Conservation (phyloP, 176 grass and related monocot genomes). For the Oryza glaberrima region DNA sequence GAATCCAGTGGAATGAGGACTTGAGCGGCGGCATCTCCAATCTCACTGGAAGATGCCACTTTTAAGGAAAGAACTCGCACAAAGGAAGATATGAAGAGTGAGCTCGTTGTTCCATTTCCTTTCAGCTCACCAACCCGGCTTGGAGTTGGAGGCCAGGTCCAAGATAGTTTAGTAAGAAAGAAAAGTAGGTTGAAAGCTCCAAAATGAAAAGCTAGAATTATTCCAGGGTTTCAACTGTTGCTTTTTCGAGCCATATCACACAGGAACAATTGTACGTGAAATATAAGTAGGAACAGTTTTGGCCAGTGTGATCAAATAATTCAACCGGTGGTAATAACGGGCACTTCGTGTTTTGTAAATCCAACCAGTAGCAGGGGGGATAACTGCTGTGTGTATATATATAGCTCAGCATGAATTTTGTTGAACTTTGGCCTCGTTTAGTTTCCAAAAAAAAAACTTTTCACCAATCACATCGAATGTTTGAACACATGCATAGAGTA, state of each 20-base stretch:
- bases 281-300: slow-evolving; percentile 38
- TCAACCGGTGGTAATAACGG: neutral
- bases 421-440: neutral
- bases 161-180: neutral
- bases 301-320: slow-evolving; percentile 30
- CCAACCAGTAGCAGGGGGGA: neutral
- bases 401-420: neutral
- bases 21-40: neutral
- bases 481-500: no score
- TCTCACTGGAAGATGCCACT: slow-evolving; percentile 12
- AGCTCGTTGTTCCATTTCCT: neutral
- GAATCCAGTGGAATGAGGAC: neutral
- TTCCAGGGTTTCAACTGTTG: neutral
- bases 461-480: no score
- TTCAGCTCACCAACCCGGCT: neutral
- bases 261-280: slow-evolving; percentile 32
- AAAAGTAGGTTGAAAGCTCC: slow-evolving; percentile 17
- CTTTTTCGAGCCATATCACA: slow-evolving; percentile 2
- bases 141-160: slow-evolving; percentile 7
- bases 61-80: neutral
- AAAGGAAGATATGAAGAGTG: slow-evolving; percentile 13
- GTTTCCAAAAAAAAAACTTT: no score
- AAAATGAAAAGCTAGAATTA: neutral
- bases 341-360: neutral
- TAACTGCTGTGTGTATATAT: slow-evolving; percentile 8